Evolutionary conservation across 2,329 filamentous ascomycete genomes (phyloP), one percentile per base, ranked within the genome.

Genomic region (Intubia oerlemansii): DNA sequence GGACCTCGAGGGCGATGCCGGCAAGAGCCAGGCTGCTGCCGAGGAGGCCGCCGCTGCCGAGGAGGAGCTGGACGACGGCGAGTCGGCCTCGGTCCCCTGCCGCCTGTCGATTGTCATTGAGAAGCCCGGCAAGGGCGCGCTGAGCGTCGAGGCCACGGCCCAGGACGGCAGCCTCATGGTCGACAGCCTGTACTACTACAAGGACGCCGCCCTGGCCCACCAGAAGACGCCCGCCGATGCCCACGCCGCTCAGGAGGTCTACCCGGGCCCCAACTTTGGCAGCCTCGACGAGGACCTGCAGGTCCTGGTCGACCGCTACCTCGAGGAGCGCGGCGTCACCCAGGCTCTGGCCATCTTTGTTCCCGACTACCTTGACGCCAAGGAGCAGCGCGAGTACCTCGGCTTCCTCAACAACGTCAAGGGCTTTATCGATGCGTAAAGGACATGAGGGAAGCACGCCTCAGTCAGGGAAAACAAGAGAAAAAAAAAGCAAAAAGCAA

Each of bases 301-400:
- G 61, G 64, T 81, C 30, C 64, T 92, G 42, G 63, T 95, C 49
- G 85, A 95, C 64, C 70, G 76, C 42, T 98, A 85, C 58, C 66
- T 98, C 38, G 82, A 92, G 53, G 88, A 93, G 65, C 70, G 88
- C 42, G 88, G 85, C 38, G 69, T 98, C 53, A 81, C 85, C 45
- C 72, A 76, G 42, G 67, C 74, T 34, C 66, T 98, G 42, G 85
- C 84, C 30, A 57, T 84, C 40, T 93, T 95, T 52, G 74, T 91
- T 25, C 81, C 84, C 21, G 84, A 95, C 51, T 98, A 92, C 57
- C 84, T 95, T 46, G 82, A 95, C 49, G 69, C 78, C 55, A 98
- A 98, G 73, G 88, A 98, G 68, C 85, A 95, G 68, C 77, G 72
- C 56, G 88, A 98, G 64, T 98, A 98, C 53, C 58, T 90, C 36